Conservation (phyloP, 2,329 filamentous ascomycete genomes). For the Plenodomus lindquistii region DNA sequence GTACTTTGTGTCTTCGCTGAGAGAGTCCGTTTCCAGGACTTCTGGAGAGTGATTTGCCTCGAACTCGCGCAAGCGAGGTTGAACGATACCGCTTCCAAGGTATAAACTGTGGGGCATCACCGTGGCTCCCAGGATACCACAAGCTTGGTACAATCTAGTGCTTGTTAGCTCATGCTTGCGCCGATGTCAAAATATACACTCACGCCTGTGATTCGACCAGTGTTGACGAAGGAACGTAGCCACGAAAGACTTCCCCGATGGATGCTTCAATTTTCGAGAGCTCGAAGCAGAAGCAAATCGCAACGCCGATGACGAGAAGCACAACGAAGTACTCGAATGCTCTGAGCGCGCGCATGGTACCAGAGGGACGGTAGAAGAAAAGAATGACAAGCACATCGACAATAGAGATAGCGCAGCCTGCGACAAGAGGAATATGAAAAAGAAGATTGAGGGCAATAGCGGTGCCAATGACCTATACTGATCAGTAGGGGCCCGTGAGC, state of each 20-base stretch:
- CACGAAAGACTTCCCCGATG: slow-evolving; percentile 57
- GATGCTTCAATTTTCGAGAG: slow-evolving; percentile 57
- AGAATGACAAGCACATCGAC: slow-evolving; percentile 61
- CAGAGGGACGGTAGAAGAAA: slow-evolving; percentile 59
- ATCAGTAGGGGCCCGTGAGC: slow-evolving; percentile 2
- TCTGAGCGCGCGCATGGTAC: slow-evolving; percentile 55
- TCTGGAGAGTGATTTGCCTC: slow-evolving; percentile 21
- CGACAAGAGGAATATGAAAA: slow-evolving; percentile 57
- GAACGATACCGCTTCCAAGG: slow-evolving; percentile 60
- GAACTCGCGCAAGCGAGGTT: slow-evolving; percentile 51
- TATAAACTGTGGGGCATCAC: slow-evolving; percentile 66
- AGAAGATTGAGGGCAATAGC: slow-evolving; percentile 61
- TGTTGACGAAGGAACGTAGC: slow-evolving; percentile 59
- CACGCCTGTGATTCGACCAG: slow-evolving; percentile 57
- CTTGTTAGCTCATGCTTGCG: slow-evolving; percentile 6
- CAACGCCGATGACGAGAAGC: slow-evolving; percentile 58
- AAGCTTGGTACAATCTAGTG: slow-evolving; percentile 62
- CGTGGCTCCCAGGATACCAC: slow-evolving; percentile 76
- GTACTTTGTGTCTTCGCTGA: slow-evolving; percentile 59
- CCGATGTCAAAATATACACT: not conserved
- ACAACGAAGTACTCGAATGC: slow-evolving; percentile 61
- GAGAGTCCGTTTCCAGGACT: slow-evolving; percentile 19
- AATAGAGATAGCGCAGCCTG: slow-evolving; percentile 61
- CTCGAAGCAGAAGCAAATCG: slow-evolving; percentile 61
- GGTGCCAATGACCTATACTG: slow-evolving; percentile 55